Conservation (phyloP, 1,139 yeast genomes). For the Diutina siamensis region DNA sequence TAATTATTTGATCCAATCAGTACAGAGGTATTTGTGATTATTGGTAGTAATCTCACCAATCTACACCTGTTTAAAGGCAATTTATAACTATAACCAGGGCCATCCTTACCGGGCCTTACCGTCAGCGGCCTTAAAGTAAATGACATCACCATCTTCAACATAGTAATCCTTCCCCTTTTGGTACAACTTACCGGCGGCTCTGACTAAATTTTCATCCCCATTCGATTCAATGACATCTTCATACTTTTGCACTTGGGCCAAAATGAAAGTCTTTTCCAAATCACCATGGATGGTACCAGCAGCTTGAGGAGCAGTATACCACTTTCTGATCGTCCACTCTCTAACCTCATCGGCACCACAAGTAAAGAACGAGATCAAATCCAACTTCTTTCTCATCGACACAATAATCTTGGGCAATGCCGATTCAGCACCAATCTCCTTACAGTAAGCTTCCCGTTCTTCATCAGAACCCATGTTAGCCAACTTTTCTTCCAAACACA, state of each 20-base stretch:
- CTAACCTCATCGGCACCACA: constrained; percentile 85
- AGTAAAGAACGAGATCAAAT: constrained; percentile 79
- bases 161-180: constrained; percentile 96
- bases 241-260: constrained; percentile 71
- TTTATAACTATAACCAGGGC: no score
- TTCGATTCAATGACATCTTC: constrained; percentile 52
- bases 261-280: constrained; percentile 69
- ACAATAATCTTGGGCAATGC: constrained; percentile 83
- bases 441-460: constrained; percentile 85
- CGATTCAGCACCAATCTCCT: constrained; percentile 73
- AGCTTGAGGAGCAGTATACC: constrained; percentile 80
- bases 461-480: constrained; percentile 82
- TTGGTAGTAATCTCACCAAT: no score
- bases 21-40: no score
- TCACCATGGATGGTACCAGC: constrained; percentile 93
- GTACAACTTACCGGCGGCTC: constrained; percentile 85
- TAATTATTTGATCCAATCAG: no score
- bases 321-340: constrained; percentile 81
- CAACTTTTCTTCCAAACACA: constrained; percentile 84
- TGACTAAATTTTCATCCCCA: constrained; percentile 76
- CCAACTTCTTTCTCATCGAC: constrained; percentile 74
- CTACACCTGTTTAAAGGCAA: no score
- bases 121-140: constrained; percentile 93
- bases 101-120: constrained; percentile 42
- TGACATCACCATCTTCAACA: constrained; percentile 72